phyloP scores from a whole-genome alignment of 345 rosid genomes.

The Cardiospermum halicacabum region DNA sequence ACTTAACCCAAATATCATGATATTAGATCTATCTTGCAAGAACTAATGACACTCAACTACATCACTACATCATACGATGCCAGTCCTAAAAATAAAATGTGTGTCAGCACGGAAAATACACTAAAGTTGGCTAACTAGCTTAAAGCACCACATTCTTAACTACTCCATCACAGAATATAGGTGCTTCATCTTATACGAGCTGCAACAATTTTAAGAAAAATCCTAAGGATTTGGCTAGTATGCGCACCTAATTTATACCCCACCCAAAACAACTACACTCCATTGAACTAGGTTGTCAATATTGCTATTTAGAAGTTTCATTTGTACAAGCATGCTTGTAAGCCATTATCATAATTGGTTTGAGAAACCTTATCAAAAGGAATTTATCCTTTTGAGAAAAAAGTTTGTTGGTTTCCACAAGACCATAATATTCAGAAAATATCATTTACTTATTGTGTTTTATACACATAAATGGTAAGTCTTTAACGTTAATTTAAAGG shows the following conservation, averaged over 20 bases:
- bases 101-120: neutral
- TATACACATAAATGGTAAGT: neutral
- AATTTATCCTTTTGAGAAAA: neutral
- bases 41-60: neutral
- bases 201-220: neutral
- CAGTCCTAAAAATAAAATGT: neutral
- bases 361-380: neutral
- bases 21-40: neutral
- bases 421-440: neutral
- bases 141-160: neutral
- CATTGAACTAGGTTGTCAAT: neutral
- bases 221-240: neutral
- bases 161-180: neutral
- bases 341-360: neutral
- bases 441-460: neutral
- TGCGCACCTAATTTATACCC: neutral
- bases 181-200: neutral
- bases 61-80: neutral
- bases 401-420: neutral
- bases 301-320: neutral
- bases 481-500: neutral
- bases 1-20: neutral
- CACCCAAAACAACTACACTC: neutral
- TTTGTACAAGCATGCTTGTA: neutral
- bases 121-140: neutral